A percentile compares a stretch with the other conserved stretches of the same genome.
Evolutionary conservation across 2,329 filamentous ascomycete genomes (phyloP).

Genomic region (Cercospora berteroae): DNA sequence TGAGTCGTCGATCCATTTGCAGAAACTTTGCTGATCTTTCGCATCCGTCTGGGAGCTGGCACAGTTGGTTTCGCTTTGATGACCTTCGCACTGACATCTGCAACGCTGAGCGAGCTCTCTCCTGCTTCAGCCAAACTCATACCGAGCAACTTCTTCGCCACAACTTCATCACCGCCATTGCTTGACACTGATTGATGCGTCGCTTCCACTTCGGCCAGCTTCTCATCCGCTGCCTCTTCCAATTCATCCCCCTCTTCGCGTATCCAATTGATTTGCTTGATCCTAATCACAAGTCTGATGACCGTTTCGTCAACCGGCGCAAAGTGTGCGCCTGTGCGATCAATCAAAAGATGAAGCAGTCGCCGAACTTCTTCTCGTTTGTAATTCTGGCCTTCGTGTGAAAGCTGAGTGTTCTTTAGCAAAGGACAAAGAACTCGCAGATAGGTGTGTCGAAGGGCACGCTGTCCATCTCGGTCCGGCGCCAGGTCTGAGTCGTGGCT

Average conservation of each 20-base stretch:
- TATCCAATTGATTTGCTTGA: conserved; percentile 47
- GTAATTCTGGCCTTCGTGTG: conserved; percentile 75
- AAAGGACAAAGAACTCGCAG: conserved; percentile 88
- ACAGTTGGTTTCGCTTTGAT: conserved; percentile 80
- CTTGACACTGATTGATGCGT: conserved; percentile 19
- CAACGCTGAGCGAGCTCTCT: conserved; percentile 67
- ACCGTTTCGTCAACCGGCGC: conserved; percentile 79
- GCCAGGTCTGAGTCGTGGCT: conserved; percentile 40
- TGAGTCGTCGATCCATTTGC: conserved; percentile 13
- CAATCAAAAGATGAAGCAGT: conserved; percentile 66
- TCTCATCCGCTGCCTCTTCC: conserved; percentile 30
- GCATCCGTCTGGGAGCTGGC: conserved; percentile 68
- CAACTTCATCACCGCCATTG: conserved; percentile 20
- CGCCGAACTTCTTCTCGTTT: conserved; percentile 81
- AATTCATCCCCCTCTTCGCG: conserved; percentile 35
- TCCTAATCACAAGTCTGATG: conserved; percentile 71
- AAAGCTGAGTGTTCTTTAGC: conserved; percentile 86
- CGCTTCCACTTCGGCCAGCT: conserved; percentile 23
- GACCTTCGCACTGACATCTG: conserved; percentile 65
- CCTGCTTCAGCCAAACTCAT: conserved; percentile 68
- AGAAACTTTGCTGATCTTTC: conserved; percentile 35
- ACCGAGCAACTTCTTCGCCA: conserved; percentile 60
- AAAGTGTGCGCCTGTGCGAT: conserved; percentile 60
- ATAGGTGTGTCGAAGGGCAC: conserved; percentile 81
- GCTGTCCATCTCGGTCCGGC: conserved; percentile 33